Percentiles rank a stretch among this genome's conserved stretches.
phyloP scores from a whole-genome alignment of 352 stramenopile species.

The Globisporangium rhizosaccharum region DNA sequence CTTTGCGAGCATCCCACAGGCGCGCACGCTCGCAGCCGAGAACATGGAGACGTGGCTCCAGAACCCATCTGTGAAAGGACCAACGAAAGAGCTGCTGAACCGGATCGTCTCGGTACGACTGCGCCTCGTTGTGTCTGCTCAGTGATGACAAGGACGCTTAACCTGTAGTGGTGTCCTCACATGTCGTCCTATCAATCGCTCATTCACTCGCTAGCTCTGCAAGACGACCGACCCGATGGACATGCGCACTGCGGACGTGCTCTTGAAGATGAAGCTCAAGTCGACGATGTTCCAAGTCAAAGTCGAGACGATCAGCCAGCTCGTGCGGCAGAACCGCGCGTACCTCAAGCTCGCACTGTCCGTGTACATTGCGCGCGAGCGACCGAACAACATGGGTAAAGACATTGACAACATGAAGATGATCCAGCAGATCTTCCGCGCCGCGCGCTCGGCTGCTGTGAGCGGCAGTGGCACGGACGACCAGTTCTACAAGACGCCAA shows the following conservation, averaged over 20 bases:
- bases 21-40: slow-evolving; percentile 59
- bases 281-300: slow-evolving; percentile 87
- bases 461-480: slow-evolving; percentile 36
- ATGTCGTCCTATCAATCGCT: background rate
- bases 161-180: background rate
- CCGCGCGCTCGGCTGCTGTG: slow-evolving; percentile 27
- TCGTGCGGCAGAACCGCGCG: slow-evolving; percentile 61
- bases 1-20: slow-evolving; percentile 52
- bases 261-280: slow-evolving; percentile 85
- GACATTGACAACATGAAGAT: slow-evolving; percentile 90
- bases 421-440: slow-evolving; percentile 83
- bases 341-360: slow-evolving; percentile 68
- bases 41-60: slow-evolving; percentile 78
- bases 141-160: background rate
- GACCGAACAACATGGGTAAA: slow-evolving; percentile 78
- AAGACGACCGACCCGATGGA: slow-evolving; percentile 53
- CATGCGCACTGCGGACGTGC: slow-evolving; percentile 55
- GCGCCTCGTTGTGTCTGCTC: background rate
- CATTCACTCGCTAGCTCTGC: slow-evolving; percentile 28
- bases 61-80: slow-evolving; percentile 71
- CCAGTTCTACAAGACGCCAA: slow-evolving; percentile 47
- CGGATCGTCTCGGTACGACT: slow-evolving; percentile 46
- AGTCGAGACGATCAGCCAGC: slow-evolving; percentile 75
- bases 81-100: slow-evolving; percentile 64
- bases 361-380: slow-evolving; percentile 68